These are phyloP conservation scores for Cyberlindnera euphorbiiphila DNA, from an alignment of 805 yeast species.

Conservation along the genomic window DNA sequence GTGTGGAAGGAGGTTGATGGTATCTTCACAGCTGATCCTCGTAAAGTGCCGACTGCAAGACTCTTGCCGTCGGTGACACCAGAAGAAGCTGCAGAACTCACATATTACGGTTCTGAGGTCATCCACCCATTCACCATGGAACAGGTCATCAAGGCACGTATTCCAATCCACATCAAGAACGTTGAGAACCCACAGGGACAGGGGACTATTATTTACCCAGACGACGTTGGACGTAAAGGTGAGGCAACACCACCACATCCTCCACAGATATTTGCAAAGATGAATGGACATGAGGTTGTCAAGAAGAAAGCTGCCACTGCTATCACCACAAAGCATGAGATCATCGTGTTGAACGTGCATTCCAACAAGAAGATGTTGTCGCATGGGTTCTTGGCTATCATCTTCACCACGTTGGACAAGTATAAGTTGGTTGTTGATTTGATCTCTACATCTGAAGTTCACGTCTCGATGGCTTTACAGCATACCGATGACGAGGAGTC, in stretches of 20 bases:
- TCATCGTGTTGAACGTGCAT: conserved; percentile 88
- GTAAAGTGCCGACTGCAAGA: conserved; percentile 89
- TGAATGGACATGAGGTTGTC: conserved; percentile 22
- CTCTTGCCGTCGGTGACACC: conserved; percentile 87
- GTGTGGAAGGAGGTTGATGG: conserved; percentile 99
- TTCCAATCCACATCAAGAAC: conserved; percentile 94
- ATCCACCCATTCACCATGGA: conserved; percentile 99
- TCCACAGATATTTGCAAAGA: conserved; percentile 49
- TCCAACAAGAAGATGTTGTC: conserved; percentile 89
- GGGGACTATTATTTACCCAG: conserved; percentile 95
- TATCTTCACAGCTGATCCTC: conserved; percentile 96
- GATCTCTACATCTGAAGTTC: conserved; percentile 96
- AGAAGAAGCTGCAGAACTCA: conserved; percentile 97
- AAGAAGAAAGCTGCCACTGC: conserved; percentile 83
- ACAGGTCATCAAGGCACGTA: conserved; percentile 92
- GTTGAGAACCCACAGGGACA: conserved; percentile 90
- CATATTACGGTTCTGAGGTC: conserved; percentile 96
- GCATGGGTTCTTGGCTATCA: conserved; percentile 91
- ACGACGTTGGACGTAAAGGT: conserved; percentile 78
- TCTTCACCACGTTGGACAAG: conserved; percentile 81
- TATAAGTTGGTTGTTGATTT: conserved; percentile 88
- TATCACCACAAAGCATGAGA: conserved; percentile 89
- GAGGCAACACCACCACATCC: conserved; percentile 94
- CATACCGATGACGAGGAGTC: conserved; percentile 61
- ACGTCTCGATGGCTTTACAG: conserved; percentile 96